Base-by-base conservation (phyloP, 805 yeast genomes). In the Suhomyces xylopsoci region DNA sequence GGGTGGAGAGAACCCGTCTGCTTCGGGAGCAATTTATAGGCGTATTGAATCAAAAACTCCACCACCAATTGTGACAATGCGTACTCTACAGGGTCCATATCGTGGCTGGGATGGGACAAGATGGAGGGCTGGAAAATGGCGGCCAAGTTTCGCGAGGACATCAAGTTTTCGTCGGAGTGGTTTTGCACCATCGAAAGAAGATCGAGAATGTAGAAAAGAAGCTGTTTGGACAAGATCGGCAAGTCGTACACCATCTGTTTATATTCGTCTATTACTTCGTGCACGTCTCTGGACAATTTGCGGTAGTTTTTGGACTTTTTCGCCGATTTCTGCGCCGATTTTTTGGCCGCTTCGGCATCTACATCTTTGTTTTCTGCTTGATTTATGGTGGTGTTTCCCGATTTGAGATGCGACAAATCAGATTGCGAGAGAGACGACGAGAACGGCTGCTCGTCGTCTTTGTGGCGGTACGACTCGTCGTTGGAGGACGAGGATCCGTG, bases 41-140 rank as follows among this genome's bases (percentile, higher is more conserved):
- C 86, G 66, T 93, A 90, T 58, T 87, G 92, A 52, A 93, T 88
- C 73, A 94, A 79, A 58, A 93, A 91, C 63, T 92, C 96, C 24
- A 94, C 87, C 32, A 90, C 97, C 7, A 84, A 78, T 58, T 92
- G 90, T 5, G 96, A 88, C 34, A 90, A 71, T 10, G 89, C 93
- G 70, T 92, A 92, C 69, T 94, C 97, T 30, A 84, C 90, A 0
- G 97, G 97, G 42, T 87, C 82, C 85, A 93, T 82, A 65, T 92
- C 97, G 67, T 94, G 97, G 58, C 80, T 81, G 5, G 97, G 96
- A 67, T 93, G 98, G 8, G 96, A 88, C 50, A 94, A 75, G 15
- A 94, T 84, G n/a, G 97, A 88, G 3, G 99, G 98, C 71, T 94
- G 99, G 73, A 94, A 94, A 52, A 94, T 89, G 1, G 98, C 97